Evolutionary conservation across 164 flowering plant genomes (phyloP), one percentile per base, ranked within the genome.

Genomic region (Macadamia integrifolia): DNA sequence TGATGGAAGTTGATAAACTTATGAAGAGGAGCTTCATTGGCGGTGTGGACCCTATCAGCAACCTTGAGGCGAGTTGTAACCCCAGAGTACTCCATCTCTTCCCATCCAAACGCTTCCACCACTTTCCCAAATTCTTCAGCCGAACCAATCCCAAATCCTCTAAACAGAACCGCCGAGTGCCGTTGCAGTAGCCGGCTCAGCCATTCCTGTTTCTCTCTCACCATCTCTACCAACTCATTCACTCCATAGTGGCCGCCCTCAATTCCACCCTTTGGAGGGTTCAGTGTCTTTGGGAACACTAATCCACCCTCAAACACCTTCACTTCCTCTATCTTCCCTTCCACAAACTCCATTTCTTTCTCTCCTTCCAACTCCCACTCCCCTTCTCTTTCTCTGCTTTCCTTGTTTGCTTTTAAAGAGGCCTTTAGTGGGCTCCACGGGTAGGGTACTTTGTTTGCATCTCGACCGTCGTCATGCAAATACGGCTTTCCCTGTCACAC

Each of bases 1-100:
- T 60, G 63, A 31, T 60, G 63, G 63, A 60, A 60, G n/a, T 60
- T 32, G 63, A 60, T 60, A 60, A 60, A 44, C 63, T 60, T 32
- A 35, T 60, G 15, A 29, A 60, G 63, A 12, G 63, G 63, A n/a
- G 63, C 63, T 60, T 60, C 23, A 23, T 23, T 23, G 23, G 23
- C 23, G 23, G 23, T 23, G 23, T 23, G 23, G 23, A 23, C 23
- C 1, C 63, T 3, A 60, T 60, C n/a, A 1, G 63, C 44, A 43
- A 29, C 63, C 43, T 60, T 30, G 7, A 60, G 17, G 15, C 63
- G 44, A 10, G 63, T 31, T 7, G 63, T 32, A 6, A 35, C 43
- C 44, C 63, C 63, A 1, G 6, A 2, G 35, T 32, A 60, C 8
- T 10, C 62, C 62, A 60, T 60, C 63, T 60, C 63, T 31, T 60